Evolutionary conservation across 2,329 filamentous ascomycete genomes (phyloP), one percentile per base, ranked within the genome.

Genomic region (Raffaelea albimanens): DNA sequence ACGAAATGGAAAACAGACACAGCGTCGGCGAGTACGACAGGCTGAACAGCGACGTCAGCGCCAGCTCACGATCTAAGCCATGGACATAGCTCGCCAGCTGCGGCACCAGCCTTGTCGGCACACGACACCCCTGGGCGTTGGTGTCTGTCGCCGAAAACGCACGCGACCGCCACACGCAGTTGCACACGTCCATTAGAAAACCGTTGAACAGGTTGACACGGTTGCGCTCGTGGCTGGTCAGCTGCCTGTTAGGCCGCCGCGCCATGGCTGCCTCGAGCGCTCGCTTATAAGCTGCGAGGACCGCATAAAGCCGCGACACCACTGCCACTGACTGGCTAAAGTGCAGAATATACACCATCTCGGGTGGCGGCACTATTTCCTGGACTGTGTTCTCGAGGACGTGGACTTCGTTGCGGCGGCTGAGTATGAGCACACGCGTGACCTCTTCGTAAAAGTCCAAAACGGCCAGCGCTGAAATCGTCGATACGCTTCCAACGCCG

Each of bases 171-270:
- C 87, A 94, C 42, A 93, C 63, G 44, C 85, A 80, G 60, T 94
- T 94, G 68, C 87, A 90, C 29, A 89, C 75, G 59, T 95, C 88
- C 80, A 93, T 90, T 29, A 94, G 74, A 60, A 85, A 89, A 20
- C 83, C 83, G 61, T 95, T 95, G 67, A 93, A 90, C 21, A 75
- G 67, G 53, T 80, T 77, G 38, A 88, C 76, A 48, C 83, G 77
- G 29, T 70, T 65, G 39, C 76, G 70, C 23, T 79, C 71, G 52
- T 82, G 83, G 11, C 67, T 61, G 18, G 62, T 61, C 5, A 61
- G 54, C 18, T 53, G 52, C 25, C 54, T 49, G 0, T 39, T 31
- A 13, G 45, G 60, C 19, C 52, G 51, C 19, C 51, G 45, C 47
- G 67, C 55, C 67, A 77, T 78, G 49, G 82, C 79, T 22, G 67